phyloP scores from a whole-genome alignment of 2,329 filamentous ascomycete species.

The Boeremia lycopersici region DNA sequence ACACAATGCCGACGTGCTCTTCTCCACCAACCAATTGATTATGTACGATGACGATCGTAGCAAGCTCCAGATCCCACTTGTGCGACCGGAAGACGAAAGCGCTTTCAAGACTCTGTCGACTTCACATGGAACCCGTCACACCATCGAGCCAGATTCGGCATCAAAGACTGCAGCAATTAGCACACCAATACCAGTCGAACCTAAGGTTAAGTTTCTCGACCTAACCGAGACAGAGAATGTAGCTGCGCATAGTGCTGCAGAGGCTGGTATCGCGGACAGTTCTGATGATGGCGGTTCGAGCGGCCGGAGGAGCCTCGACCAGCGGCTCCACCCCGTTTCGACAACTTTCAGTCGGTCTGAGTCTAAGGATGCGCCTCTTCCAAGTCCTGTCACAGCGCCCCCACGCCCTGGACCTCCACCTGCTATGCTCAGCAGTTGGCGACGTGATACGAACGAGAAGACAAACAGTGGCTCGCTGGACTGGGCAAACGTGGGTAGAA shows the following conservation, averaged over 20 bases:
- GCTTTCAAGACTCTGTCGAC: conserved; percentile 80
- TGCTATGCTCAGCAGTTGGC: conserved; percentile 58
- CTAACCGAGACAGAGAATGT: neutral
- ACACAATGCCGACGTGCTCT: conserved; percentile 87
- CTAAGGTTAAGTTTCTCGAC: conserved; percentile 11
- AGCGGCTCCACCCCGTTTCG: conserved; percentile 32
- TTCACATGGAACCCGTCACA: conserved; percentile 40
- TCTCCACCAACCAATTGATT: conserved; percentile 89
- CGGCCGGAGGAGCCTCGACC: conserved; percentile 40
- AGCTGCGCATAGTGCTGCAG: conserved; percentile 27
- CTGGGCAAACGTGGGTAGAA: conserved; percentile 60
- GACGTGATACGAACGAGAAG: conserved; percentile 49
- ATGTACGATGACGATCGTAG: conserved; percentile 85
- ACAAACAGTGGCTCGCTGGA: conserved; percentile 52
- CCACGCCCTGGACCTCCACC: conserved; percentile 44
- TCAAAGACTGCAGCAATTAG: neutral
- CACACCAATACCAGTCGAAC: neutral
- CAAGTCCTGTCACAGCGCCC: conserved; percentile 24
- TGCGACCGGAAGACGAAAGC: conserved; percentile 85
- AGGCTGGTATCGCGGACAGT: conserved; percentile 18
- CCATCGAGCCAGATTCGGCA: neutral
- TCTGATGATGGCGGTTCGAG: conserved; percentile 40
- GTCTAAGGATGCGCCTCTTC: conserved; percentile 28
- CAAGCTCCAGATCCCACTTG: conserved; percentile 88
- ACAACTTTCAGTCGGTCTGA: conserved; percentile 26